phyloP scores from a whole-genome alignment of 75 land plant genomes.

The Pinus taeda region DNA sequence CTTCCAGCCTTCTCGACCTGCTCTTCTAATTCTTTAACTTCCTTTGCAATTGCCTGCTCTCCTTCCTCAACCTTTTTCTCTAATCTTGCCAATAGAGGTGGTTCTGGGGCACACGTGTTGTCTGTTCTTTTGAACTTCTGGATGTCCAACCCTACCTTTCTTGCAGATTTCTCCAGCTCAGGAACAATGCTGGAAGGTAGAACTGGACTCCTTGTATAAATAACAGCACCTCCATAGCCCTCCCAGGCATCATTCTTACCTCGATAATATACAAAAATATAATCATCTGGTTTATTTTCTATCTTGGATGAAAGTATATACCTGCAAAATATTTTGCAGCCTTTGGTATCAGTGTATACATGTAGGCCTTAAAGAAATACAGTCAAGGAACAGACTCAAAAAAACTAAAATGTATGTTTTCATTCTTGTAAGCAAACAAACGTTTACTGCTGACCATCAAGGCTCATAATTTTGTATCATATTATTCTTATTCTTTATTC shows the following conservation, averaged over 20 bases:
- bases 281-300: slow-evolving; percentile 68
- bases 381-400: too few relatives aligned
- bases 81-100: slow-evolving; percentile 84
- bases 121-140: slow-evolving; percentile 77
- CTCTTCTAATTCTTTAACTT: slow-evolving; percentile 72
- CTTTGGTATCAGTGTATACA: too few relatives aligned
- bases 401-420: too few relatives aligned
- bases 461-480: too few relatives aligned
- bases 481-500: too few relatives aligned
- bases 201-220: slow-evolving; percentile 74
- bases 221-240: slow-evolving; percentile 96
- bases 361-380: too few relatives aligned
- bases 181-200: slow-evolving; percentile 81
- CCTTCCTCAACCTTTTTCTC: slow-evolving; percentile 92
- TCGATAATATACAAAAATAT: slow-evolving; percentile 89
- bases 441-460: too few relatives aligned
- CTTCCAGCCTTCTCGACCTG: slow-evolving; percentile 64
- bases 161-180: slow-evolving; percentile 70
- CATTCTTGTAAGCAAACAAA: too few relatives aligned
- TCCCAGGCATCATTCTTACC: slow-evolving; percentile 99
- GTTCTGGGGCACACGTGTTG: slow-evolving; percentile 93
- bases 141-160: slow-evolving; percentile 75
- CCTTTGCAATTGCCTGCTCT: slow-evolving; percentile 59
- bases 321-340: not conserved
- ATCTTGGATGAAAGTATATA: not conserved